Base-by-base conservation (phyloP, 441 rosid species). In the Gossypium trilobum region DNA sequence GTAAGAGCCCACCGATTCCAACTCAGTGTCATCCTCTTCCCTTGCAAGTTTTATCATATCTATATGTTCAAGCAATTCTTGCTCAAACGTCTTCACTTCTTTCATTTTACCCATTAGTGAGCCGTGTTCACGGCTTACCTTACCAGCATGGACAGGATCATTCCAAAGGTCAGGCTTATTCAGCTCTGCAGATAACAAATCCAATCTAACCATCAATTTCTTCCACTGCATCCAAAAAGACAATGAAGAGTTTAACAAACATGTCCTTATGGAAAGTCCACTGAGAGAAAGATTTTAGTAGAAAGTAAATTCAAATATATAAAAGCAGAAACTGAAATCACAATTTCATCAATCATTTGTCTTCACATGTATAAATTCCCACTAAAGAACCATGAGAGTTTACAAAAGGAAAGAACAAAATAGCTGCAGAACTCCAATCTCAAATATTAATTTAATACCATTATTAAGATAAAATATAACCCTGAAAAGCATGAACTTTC, bases 31-130 rank as follows among this genome's bases (percentile, higher is more conserved):
- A 52, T 86, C 85, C 81, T 95, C 99, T 74, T 92, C 99, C 33
- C 85, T 88, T 71, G 97, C 97, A 73, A 95, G 89, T 79, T 91
- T 92, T 55, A 95, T 85, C 93, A 95, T 89, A 84, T 95, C 97
- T 80, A 95, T 87, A 75, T 92, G 91, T 80, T 95, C 99, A 70
- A 95, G 91, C 74, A 95, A 76, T 73, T 91, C 89, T 73, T 81
- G 84, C 75, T 95, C 99, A 72, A 89, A 86, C 48, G 85, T 78
- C 80, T 78, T 81, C 76, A 92, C 96, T 79, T 87, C 85, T 84
- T 91, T 91, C 86, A 89, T 85, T 82, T 87, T 91, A 25, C 84
- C 84, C 87, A 83, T 75, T 17, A 91, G 85, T 0, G 88, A 87
- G n/a, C 99, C 97, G 58, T 94, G 96, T 79, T 95, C 97, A 31